Base-by-base conservation (phyloP, 164 flowering plant species). In the Dillenia suffruticosa region DNA sequence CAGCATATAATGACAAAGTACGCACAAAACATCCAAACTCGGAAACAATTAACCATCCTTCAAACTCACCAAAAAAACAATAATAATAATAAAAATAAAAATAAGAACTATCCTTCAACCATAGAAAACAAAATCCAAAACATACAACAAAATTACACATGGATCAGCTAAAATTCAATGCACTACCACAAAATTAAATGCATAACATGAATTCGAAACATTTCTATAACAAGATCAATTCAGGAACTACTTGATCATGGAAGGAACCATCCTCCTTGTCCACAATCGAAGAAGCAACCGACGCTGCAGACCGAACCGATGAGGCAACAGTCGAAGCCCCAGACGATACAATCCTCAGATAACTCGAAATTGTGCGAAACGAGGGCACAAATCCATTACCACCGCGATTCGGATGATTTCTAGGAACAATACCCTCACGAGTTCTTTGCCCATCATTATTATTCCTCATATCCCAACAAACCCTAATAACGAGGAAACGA, bases 291-390 rank as follows among this genome's bases (percentile, higher is more conserved):
- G 86, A 77, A 2, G 96, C 92, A 40, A 81, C 90, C 1, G 93
- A 83, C 0, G 82, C 88, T 9, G 92, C 96, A 0, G 96, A 85
- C 68, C 84, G 65, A 13, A 84, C 84, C 3, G 81, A 63, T 1
- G 85, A 81, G 3, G 97, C 95, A 5, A 91, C 93, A 5, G 76
- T 81, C 2, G 93, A 89, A 12, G 97, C 97, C 45, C 97, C 97
- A 0, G 93, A 81, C 3, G 97, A 88, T 9, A 90, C 92, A 16
- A 82, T 77, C 83, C 80, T 86, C 73, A 81, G 49, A 65, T 87
- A 89, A 54, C 85, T 68, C 0, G 95, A 85, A 49, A 90, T 49
- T 0, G 92, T 70, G 17, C 85, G 82, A 51, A 86, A 74, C 9
- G 94, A 80, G 50, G 86, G 84, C 13, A 82, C 59, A 60, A 87